Base-by-base conservation (phyloP, 202 grass and related monocot genomes). In the Bolboschoenoplectus hybrid region DNA sequence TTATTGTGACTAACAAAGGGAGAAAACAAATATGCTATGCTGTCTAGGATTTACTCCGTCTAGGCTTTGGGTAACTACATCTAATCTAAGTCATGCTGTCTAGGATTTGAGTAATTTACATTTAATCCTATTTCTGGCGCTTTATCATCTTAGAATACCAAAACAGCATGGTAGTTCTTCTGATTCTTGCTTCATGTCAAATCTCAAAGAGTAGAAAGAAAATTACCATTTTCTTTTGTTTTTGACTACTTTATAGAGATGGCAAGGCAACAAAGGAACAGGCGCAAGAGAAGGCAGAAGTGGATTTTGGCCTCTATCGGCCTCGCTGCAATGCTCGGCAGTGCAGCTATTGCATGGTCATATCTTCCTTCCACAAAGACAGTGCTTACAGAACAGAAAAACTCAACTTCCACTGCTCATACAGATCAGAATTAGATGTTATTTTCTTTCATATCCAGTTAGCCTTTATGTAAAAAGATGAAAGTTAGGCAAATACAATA, bases 231-330 rank as follows among this genome's bases (percentile, higher is more conserved):
- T 62, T 19, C n/a, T 9, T 82, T 38, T 67, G 13, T 52, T 69
- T 47, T 88, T 4, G 14, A 63, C 1, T 50, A 43, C 49, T 61
- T 91, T 73, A 69, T 80, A 98, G 95, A 98, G 89, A 89, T 92
- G 90, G 91, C 91, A 61, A 89, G 97, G 81, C 86, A 94, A 84
- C 90, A 89, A 49, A 78, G 92, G 38, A 89, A 91, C 67, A 91
- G 71, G 17, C 91, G 89, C 38, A 98, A 94, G 93, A 91, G 85
- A 57, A 86, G 87, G 86, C 91, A 98, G 86, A 96, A 91, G 89
- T 98, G 93, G 96, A 84, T 96, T 90, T 98, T 93, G 96, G 90
- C 85, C 74, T 94, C 96, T 34, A 82, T 95, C 58, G 96, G 96
- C 7, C 90, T 98, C 49, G 91, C 86, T 34, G 90, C 87, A 40